phyloP scores from a whole-genome alignment of 2,329 filamentous ascomycete species.

The Colletotrichum viniferum region DNA sequence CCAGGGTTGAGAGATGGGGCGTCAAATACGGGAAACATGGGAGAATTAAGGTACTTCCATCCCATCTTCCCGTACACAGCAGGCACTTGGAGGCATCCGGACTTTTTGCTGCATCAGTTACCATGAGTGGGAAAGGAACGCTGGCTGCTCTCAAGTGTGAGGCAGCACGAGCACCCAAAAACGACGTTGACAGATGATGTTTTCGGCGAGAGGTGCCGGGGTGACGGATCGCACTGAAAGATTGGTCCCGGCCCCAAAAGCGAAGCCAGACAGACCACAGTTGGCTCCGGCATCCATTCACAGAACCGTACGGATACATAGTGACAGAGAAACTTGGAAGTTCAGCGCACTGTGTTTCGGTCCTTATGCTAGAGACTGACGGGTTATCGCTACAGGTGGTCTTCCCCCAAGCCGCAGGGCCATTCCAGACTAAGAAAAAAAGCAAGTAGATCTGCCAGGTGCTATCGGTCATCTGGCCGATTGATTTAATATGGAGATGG shows the following conservation, averaged over 20 bases:
- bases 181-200: neutral
- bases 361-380: neutral
- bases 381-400: neutral
- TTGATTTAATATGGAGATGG: constrained; percentile 15
- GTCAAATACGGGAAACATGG: constrained; percentile 18
- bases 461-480: constrained; percentile 19
- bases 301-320: neutral
- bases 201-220: neutral
- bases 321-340: neutral
- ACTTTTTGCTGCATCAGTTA: neutral
- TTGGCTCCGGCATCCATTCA: neutral
- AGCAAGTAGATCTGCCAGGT: constrained; percentile 17
- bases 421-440: constrained; percentile 1
- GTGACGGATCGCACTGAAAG: neutral
- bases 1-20: neutral
- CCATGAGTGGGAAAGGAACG: constrained; percentile 1
- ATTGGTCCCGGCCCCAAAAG: neutral
- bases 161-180: neutral
- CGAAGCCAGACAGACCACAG: neutral
- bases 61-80: neutral
- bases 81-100: neutral
- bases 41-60: constrained; percentile 17
- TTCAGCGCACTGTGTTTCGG: neutral
- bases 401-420: neutral
- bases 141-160: neutral